phyloP scores from a whole-genome alignment of 2,329 filamentous ascomycete species.

The Fusarium penzigii region DNA sequence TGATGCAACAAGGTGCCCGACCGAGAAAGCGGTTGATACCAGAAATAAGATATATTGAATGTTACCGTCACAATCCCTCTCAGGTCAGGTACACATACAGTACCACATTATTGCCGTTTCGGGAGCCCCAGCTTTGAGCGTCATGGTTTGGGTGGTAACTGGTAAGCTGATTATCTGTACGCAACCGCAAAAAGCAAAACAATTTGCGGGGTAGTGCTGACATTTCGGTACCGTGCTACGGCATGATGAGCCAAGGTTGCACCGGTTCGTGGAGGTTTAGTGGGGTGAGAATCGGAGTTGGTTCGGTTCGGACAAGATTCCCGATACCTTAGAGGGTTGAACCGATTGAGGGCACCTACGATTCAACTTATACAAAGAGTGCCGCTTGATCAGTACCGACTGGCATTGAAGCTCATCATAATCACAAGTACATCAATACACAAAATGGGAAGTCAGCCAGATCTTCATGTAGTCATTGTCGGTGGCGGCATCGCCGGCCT shows the following conservation, averaged over 20 bases:
- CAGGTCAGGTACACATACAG: no score
- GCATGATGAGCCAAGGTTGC: background rate
- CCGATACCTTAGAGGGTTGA: background rate
- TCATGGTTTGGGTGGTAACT: no score
- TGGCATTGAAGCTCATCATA: no score
- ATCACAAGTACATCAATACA: constrained; percentile 3
- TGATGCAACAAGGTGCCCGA: no score
- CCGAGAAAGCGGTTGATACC: no score
- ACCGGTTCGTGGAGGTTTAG: background rate
- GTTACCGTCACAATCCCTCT: no score
- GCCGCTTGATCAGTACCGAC: no score
- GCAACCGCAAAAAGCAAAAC: background rate
- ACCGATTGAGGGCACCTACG: background rate
- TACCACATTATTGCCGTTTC: no score
- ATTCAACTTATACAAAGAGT: background rate
- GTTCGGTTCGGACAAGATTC: background rate
- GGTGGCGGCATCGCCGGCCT: constrained; percentile 24
- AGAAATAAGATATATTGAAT: no score
- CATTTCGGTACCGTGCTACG: background rate
- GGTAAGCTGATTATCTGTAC: no score
- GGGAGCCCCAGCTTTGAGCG: no score
- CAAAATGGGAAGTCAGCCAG: constrained; percentile 20
- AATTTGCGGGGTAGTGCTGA: background rate
- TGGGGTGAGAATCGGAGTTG: background rate
- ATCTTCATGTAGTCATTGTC: constrained; percentile 21